Base-by-base conservation (phyloP, 495 filamentous ascomycete genomes). In the Venustampulla echinocandica region DNA sequence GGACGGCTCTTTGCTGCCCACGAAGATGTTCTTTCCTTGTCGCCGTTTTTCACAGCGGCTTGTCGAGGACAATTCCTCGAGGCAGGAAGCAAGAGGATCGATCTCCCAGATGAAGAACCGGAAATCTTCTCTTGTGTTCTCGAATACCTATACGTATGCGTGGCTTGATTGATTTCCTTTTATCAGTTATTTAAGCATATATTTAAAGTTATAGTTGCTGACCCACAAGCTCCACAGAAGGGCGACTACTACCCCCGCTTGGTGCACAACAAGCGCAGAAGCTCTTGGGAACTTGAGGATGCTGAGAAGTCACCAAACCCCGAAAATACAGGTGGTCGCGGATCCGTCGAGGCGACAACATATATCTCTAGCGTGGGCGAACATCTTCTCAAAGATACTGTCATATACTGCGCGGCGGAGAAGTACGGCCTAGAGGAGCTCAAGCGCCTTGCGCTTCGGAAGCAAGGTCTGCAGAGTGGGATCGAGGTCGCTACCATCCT, bases 1-100 rank as follows among this genome's bases (percentile, higher is more conserved):
- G 78, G 81, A 61, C 83, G 87, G 53, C 73, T 95, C 63, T 96
- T 96, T 71, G 86, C 87, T 30, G 87, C 87, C 38, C 90, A 95
- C 68, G 85, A 89, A 72, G 79, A 88, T 58, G 80, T 95, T 61
- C 78, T 96, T 41, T 76, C 73, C 66, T 70, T 80, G 59, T 85
- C 87, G n/a, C 76, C 86, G 25, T 92, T 82, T 69, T 95, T 96
- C 66, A 69, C 74, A 47, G 55, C 73, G 52, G 60, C 75, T 46
- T 77, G 75, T 57, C 74, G 72, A 37, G 70, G 76, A 46, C 74
- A 79, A 47, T 82, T 79, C 66, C 69, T 77, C 62, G 73, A 77
- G 58, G 61, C 77, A 39, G 61, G 69, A 55, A 69, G 71, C 60
- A 84, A 82, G 64, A 76, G 76, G 50, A 81, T 95, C 66, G 69